Evolutionary conservation across 2,329 filamentous ascomycete species (phyloP), one percentile per base, ranked within the genome.

Genomic region (Xylariaceae sp.): DNA sequence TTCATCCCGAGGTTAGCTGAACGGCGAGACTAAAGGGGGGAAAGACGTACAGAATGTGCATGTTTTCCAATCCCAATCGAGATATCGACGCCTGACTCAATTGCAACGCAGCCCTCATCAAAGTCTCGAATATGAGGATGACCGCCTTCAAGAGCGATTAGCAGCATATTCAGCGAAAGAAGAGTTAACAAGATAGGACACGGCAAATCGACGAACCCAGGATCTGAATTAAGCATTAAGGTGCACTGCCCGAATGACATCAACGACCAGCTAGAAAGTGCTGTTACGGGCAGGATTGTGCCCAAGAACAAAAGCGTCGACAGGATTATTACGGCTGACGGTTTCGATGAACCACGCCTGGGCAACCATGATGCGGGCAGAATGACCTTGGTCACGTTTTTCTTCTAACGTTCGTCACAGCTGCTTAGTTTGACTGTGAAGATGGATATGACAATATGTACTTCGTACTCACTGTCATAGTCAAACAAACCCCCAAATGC

Each of bases 21-120:
- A n/a, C n/a, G n/a, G n/a, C n/a, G n/a, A n/a, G n/a, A n/a, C n/a
- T n/a, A 29, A 34, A 19, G 26, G 30, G 29, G n/a, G 12, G 13
- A 15, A 22, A 36, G 16, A 32, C 50, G 34, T 41, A 53, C 51
- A 84, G 63, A 83, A 86, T 54, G 79, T 75, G 61, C 87, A 86
- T 0, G 82, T 84, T n/a, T 76, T 71, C 5, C 82, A 77, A 66
- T 87, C 87, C 79, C 83, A 87, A 69, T 88, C 85, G 9, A 88
- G 74, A 63, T 86, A 87, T 21, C 84, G 76, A 7, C 84, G 61
- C 65, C 65, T 18, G 83, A 81, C 61, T 85, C 83, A 8, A 87
- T 72, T 0, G 76, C 83, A 4, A 83, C 83, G 5, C 80, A 78
- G 61, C 76, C 77, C 52, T 80, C 75, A 63, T 88, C 84, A 65